These are phyloP conservation scores for Sordariomycetes sp. DNA, from an alignment of 2,329 filamentous ascomycete species.

Conservation along the genomic window DNA sequence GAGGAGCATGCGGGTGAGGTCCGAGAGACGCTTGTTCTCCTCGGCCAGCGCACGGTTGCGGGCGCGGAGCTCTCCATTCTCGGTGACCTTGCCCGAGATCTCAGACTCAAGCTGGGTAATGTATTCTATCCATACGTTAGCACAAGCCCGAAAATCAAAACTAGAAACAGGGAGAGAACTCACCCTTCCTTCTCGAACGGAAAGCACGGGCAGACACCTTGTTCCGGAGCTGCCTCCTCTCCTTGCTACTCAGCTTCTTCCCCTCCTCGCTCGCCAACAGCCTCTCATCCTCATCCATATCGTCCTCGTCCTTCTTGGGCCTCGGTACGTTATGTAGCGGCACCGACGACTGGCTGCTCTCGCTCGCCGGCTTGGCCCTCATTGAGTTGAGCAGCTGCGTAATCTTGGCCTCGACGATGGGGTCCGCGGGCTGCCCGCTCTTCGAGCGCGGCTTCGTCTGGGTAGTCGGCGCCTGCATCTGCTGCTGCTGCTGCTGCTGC, in stretches of 20 bases:
- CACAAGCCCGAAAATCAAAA: not conserved
- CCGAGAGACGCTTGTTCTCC: slow-evolving; percentile 70
- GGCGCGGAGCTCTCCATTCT: slow-evolving; percentile 65
- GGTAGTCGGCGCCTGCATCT: slow-evolving; percentile 32
- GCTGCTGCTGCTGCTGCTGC: slow-evolving; percentile 35
- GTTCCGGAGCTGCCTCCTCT: slow-evolving; percentile 92
- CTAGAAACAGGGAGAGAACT: slow-evolving; percentile 15
- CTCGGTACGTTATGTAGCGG: slow-evolving; percentile 56
- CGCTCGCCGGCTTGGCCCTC: slow-evolving; percentile 54
- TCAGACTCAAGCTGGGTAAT: slow-evolving; percentile 89
- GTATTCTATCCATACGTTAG: slow-evolving; percentile 65
- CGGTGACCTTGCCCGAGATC: slow-evolving; percentile 69
- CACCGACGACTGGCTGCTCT: slow-evolving; percentile 26
- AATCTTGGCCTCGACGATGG: slow-evolving; percentile 82
- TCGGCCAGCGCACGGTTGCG: slow-evolving; percentile 74
- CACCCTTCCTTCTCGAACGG: slow-evolving; percentile 96
- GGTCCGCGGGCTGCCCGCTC: slow-evolving; percentile 43
- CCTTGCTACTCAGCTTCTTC: slow-evolving; percentile 98
- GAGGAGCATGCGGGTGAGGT: slow-evolving; percentile 70
- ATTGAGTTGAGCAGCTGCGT: slow-evolving; percentile 86
- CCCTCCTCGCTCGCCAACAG: slow-evolving; percentile 92
- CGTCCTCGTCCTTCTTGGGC: slow-evolving; percentile 85
- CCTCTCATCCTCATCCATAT: slow-evolving; percentile 97
- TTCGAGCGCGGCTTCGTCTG: slow-evolving; percentile 33
- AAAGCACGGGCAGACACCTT: slow-evolving; percentile 97